Base-by-base conservation (phyloP, 2,329 filamentous ascomycete genomes). In the Paraphaeosphaeria minitans region DNA sequence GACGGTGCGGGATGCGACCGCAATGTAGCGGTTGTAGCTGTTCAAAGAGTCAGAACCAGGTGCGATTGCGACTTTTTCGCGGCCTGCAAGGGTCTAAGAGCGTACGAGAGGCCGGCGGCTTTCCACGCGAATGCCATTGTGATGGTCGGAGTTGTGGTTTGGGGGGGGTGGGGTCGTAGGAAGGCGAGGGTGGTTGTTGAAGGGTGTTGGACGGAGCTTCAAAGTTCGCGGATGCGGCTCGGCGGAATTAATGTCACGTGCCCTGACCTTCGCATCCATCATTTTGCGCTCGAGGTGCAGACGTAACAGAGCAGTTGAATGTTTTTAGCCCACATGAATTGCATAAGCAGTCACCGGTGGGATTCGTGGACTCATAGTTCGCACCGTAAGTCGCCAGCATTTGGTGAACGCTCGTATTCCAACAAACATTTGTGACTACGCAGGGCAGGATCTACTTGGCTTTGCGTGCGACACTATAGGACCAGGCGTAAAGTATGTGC, bases 11-110 rank as follows among this genome's bases (percentile, higher is more conserved):
- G 93, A 88, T 76, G 95, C 93, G 83, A 99, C 87, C 77, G 93
- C 89, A 79, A 99, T 89, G 89, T 97, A 98, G 84, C 93, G 95
- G 90, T 99, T 99, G 92, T 99, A 99, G 84, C 95, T 99, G 80
- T 65, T 53, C 47, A 55, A 52, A 35, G 19, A 61, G 71, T 73
- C 65, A 51, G 48, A 51, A 39, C 22, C 48, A 74, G 69, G 71
- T 67, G 67, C 57, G 75, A 70, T 72, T 67, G 68, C 57, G 55
- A 46, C 39, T 61, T 60, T 41, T 59, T 59, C 59, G 61, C 70
- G 62, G 53, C 54, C 42, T 50, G 53, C 31, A 57, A 37, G 52
- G 52, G 31, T 49, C 27, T 55, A 33, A 61, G 22, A 51, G 85
- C 92, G 81, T 90, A 97, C 93, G 89, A 96, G 79, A 98, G 85